A percentile compares a stretch with the other conserved stretches of the same genome.
These are phyloP conservation scores for Colletotrichum destructivum DNA, from an alignment of 2,329 filamentous ascomycete species.

Conservation along the genomic window DNA sequence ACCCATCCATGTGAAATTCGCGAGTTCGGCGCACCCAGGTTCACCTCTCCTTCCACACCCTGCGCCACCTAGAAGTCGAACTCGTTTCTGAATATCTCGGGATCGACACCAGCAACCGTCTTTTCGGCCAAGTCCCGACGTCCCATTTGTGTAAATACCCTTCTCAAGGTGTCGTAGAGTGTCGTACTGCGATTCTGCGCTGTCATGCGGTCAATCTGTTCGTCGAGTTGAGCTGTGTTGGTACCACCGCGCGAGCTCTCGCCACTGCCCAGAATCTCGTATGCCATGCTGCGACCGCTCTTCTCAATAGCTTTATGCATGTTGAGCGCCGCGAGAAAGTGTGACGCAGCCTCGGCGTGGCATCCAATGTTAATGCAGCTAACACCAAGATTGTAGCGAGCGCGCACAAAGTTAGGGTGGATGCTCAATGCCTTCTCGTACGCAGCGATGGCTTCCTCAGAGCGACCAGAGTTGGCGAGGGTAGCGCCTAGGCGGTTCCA, in stretches of 20 bases:
- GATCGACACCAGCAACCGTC: constrained; percentile 91
- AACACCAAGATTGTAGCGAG: constrained; percentile 96
- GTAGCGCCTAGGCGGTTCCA: constrained; percentile 98
- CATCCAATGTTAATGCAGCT: constrained; percentile 98
- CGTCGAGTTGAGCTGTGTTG: constrained; percentile 71
- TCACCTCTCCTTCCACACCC: background rate
- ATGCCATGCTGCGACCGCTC: constrained; percentile 85
- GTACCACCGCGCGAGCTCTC: constrained; percentile 52
- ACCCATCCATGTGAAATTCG: background rate
- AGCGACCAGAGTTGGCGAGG: constrained; percentile 92
- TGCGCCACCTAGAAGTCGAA: constrained; percentile 80
- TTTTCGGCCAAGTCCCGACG: constrained; percentile 88
- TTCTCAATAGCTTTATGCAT: constrained; percentile 97
- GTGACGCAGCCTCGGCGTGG: constrained; percentile 91
- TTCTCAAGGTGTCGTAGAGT: constrained; percentile 91
- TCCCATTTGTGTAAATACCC: constrained; percentile 98
- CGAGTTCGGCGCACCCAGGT: background rate
- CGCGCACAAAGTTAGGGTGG: constrained; percentile 96
- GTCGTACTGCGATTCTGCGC: constrained; percentile 98
- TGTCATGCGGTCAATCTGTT: constrained; percentile 87
- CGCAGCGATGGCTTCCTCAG: constrained; percentile 95
- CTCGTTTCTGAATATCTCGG: constrained; percentile 88
- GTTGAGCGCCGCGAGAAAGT: constrained; percentile 89
- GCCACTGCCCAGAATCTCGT: constrained; percentile 80
- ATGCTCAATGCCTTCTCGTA: constrained; percentile 94